A percentile compares a stretch with the other conserved stretches of the same genome.
These are phyloP conservation scores for Cynanchum wilfordii DNA, from an alignment of 257 asterid species.

Conservation along the genomic window DNA sequence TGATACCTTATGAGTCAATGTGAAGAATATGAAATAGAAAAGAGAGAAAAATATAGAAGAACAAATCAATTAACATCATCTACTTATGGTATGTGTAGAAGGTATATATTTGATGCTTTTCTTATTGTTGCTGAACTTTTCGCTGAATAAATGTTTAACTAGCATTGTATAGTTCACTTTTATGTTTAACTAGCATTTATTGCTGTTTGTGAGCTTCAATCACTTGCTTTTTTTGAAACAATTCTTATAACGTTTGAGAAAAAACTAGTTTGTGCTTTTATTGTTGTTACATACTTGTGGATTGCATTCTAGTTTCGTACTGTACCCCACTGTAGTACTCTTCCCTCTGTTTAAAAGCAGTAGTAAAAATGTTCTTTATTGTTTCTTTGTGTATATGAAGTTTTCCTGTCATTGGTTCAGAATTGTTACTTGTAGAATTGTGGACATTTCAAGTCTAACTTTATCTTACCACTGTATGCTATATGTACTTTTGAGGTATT, in stretches of 20 bases:
- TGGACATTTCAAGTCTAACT: neutral
- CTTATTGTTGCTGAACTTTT: neutral
- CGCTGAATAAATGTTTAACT: neutral
- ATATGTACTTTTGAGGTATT: neutral
- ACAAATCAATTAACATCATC: neutral
- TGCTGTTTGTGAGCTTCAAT: neutral
- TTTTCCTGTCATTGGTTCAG: neutral
- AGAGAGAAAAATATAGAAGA: neutral
- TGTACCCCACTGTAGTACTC: neutral
- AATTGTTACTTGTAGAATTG: slow-evolving; percentile 3
- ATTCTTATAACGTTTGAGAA: neutral
- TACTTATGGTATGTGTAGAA: neutral
- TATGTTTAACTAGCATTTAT: neutral
- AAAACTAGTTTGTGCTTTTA: neutral
- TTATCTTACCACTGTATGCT: neutral
- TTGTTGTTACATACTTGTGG: neutral
- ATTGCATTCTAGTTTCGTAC: neutral
- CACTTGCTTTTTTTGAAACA: neutral
- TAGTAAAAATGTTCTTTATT: neutral
- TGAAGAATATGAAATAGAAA: neutral
- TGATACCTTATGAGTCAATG: neutral
- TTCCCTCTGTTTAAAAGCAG: neutral
- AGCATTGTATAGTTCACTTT: neutral
- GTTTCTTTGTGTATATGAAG: neutral
- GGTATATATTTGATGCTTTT: neutral